Conservation (phyloP, 495 filamentous ascomycete genomes). For the Podospora pseudopauciseta region DNA sequence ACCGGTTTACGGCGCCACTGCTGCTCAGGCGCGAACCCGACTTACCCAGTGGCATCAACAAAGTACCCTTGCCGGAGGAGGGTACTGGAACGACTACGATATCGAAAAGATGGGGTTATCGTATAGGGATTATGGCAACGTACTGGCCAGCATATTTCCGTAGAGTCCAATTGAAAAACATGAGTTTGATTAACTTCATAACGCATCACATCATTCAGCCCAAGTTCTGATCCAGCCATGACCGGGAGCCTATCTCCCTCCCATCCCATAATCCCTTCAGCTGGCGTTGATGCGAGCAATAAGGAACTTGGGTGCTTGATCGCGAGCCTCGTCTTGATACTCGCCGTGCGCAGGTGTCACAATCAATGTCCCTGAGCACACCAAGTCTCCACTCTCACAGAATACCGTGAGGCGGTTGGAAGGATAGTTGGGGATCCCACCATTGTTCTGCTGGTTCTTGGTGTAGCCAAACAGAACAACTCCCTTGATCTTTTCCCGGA, state of each 20-base stretch:
- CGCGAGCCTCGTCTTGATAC: slow-evolving; percentile 17
- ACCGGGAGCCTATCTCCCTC: background rate
- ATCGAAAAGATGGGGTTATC: slow-evolving; percentile 44
- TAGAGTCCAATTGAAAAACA: slow-evolving; percentile 5
- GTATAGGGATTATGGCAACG: slow-evolving; percentile 37
- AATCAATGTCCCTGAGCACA: slow-evolving; percentile 50
- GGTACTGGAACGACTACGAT: slow-evolving; percentile 47
- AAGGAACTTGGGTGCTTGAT: slow-evolving; percentile 18
- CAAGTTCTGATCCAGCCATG: background rate
- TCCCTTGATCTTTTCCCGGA: slow-evolving; percentile 49
- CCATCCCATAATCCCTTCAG: background rate
- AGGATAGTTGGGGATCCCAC: slow-evolving; percentile 47
- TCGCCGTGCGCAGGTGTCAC: slow-evolving; percentile 26
- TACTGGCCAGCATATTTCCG: slow-evolving; percentile 35
- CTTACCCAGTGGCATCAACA: slow-evolving; percentile 34
- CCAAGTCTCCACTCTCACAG: slow-evolving; percentile 51
- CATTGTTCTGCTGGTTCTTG: slow-evolving; percentile 50
- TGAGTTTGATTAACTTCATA: background rate
- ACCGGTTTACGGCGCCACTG: slow-evolving; percentile 35
- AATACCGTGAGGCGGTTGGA: slow-evolving; percentile 44
- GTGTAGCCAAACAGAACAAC: slow-evolving; percentile 57
- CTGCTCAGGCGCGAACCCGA: slow-evolving; percentile 32
- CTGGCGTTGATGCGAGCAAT: slow-evolving; percentile 17
- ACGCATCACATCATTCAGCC: background rate
- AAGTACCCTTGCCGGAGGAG: slow-evolving; percentile 36